Evolutionary conservation across 2,329 filamentous ascomycete species (phyloP).

Genomic region (Talaromyces verruculosus): DNA sequence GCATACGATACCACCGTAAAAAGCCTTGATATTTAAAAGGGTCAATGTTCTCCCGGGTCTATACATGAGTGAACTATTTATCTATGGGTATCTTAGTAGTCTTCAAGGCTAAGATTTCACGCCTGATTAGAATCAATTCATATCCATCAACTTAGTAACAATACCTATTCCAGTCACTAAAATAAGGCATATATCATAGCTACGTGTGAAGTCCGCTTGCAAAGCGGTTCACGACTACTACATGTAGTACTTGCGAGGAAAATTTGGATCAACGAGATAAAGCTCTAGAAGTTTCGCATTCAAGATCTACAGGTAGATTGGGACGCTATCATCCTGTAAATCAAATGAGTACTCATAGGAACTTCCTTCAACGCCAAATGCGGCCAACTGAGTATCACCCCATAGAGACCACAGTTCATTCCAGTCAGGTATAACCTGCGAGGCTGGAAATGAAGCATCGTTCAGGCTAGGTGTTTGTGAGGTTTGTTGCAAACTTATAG

Average conservation of each 20-base stretch:
- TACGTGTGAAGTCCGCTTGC: background rate
- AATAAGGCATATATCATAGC: background rate
- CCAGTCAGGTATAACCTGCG: constrained; percentile 7
- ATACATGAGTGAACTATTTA: background rate
- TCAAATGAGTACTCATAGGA: constrained; percentile 8
- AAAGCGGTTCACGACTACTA: background rate
- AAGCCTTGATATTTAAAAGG: background rate
- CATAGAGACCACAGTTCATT: constrained; percentile 9
- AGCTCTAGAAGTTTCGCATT: background rate
- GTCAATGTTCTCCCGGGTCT: background rate
- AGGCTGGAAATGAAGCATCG: background rate
- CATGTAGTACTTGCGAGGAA: background rate
- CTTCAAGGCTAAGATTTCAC: background rate
- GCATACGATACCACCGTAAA: background rate
- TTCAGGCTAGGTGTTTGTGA: background rate
- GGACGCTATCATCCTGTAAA: background rate
- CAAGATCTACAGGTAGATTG: background rate
- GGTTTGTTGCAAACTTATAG: constrained; percentile 1
- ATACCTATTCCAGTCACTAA: background rate
- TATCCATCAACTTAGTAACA: background rate
- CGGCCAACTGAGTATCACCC: constrained; percentile 5
- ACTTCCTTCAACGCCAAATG: constrained; percentile 6
- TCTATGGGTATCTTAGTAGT: background rate
- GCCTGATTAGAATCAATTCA: background rate
- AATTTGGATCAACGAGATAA: background rate